These are phyloP conservation scores for Pelargonium citronellum DNA, from an alignment of 441 rosid genomes.

Conservation along the genomic window DNA sequence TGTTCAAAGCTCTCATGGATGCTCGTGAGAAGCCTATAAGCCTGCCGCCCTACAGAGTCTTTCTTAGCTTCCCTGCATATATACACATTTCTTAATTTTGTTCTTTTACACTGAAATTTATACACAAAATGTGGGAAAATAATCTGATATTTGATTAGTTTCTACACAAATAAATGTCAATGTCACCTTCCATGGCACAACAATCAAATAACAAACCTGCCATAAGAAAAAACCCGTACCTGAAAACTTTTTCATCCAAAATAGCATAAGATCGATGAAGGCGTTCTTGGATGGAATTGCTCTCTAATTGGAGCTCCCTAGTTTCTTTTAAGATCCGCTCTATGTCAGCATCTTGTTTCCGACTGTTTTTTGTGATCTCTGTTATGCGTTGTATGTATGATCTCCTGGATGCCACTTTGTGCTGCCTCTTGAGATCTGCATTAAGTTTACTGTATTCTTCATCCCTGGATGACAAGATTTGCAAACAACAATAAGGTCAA, in stretches of 20 bases:
- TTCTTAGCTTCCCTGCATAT: constrained; percentile 66
- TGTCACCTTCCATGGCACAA: not conserved
- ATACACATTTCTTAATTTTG: not conserved
- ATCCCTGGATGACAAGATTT: constrained; percentile 40
- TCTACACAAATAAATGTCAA: not conserved
- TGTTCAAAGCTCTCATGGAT: constrained; percentile 73
- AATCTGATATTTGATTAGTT: not conserved
- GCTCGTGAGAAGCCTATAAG: constrained; percentile 61
- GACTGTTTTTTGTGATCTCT: constrained; percentile 77
- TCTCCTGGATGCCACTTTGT: constrained; percentile 44
- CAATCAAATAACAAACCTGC: not conserved
- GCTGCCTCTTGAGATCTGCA: constrained; percentile 43
- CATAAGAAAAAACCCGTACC: constrained; percentile 32
- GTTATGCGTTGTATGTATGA: constrained; percentile 60
- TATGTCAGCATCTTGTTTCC: constrained; percentile 69
- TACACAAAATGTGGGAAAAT: not conserved
- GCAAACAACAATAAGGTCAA: constrained; percentile 6
- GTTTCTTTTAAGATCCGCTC: constrained; percentile 68
- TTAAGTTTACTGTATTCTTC: constrained; percentile 44
- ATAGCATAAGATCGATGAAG: constrained; percentile 74
- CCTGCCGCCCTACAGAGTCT: constrained; percentile 55
- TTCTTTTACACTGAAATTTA: constrained; percentile 6
- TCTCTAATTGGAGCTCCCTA: constrained; percentile 78
- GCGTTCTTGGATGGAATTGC: constrained; percentile 75
- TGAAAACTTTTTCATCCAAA: constrained; percentile 67